Percentiles rank a stretch among this genome's conserved stretches.
These are phyloP conservation scores for Colletotrichum spinosum DNA, from an alignment of 2,329 filamentous ascomycete species.

Conservation along the genomic window DNA sequence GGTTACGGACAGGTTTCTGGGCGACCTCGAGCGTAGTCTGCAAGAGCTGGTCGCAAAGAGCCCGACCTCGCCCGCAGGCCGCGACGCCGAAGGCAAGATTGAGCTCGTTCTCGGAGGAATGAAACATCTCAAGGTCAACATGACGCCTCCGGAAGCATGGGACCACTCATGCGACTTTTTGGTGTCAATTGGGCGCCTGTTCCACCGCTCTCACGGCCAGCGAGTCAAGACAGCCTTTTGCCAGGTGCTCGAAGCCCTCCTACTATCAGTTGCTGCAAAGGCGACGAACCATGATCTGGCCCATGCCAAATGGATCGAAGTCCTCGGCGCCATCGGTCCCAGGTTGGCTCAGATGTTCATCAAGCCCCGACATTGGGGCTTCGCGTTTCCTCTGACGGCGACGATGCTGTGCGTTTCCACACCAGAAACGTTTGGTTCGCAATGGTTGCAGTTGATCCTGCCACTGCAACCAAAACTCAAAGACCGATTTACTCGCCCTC, in stretches of 20 bases:
- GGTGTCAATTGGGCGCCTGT: conserved; percentile 82
- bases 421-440: conserved; percentile 82
- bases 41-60: conserved; percentile 80
- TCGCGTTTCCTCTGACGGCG: conserved; percentile 88
- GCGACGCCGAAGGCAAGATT: conserved; percentile 82
- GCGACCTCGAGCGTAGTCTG: conserved; percentile 82
- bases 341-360: conserved; percentile 85
- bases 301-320: conserved; percentile 86
- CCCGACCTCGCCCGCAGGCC: conserved; percentile 64
- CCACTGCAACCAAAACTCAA: conserved; percentile 85
- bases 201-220: conserved; percentile 86
- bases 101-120: conserved; percentile 91
- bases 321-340: conserved; percentile 81
- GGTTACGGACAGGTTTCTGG: conserved; percentile 84
- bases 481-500: conserved; percentile 80
- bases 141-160: conserved; percentile 80
- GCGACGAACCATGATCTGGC: conserved; percentile 81
- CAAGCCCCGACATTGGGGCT: conserved; percentile 92
- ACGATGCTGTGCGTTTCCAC: conserved; percentile 90
- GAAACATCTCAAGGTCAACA: conserved; percentile 85
- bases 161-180: conserved; percentile 91
- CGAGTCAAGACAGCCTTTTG: conserved; percentile 95
- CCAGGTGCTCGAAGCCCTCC: conserved; percentile 86
- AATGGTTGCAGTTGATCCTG: conserved; percentile 87
- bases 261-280: conserved; percentile 87